Base-by-base conservation (phyloP, 345 rosid species). In the Salix exigua region DNA sequence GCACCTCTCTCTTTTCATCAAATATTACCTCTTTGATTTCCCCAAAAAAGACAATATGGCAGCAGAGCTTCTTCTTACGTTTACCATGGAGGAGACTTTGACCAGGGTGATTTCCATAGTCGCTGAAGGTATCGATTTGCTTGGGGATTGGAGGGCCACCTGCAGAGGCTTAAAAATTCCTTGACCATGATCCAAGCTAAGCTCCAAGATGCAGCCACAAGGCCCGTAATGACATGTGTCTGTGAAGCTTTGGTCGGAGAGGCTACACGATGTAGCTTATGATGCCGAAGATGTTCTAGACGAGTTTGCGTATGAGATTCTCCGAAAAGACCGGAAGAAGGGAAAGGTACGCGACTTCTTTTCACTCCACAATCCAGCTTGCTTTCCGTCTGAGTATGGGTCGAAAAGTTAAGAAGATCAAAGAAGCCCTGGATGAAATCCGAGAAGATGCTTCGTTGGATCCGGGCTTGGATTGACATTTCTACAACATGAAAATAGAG, bases 211-310 rank as follows among this genome's bases (percentile, higher is more conserved):
- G 48, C 12, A 44, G 48, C 48, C 48, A 44, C 46, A 69, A 9
- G 72, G 68, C 12, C 35, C 35, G 23, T 6, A 40, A 33, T 28
- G 31, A 25, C 40, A 38, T n/a, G n/a, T n/a, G 37, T 9, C 50
- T 94, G 99, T 94, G 97, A 85, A 96, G 99, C 87, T 86, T 96
- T 82, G 97, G 72, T 35, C 88, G 35, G 98, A 96, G 89, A 87
- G 98, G 91, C 93, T 96, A 18, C 95, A 97, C 79, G 99, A 83
- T 88, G 71, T 35, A 5, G 78, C 72, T 66, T 50, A 75, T 37
- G 72, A 66, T 1, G 71, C 78, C 4, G 4, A 31, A 31, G 33
- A 31, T 31, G 33, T 31, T 31, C 33, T 31, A 31, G 33, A 31
- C 33, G 61, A 70, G 9, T 48, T 70, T 9, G 23, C 35, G 17